Percentiles rank a stretch among this genome's conserved stretches.
Conservation (phyloP, 2,329 filamentous ascomycete species). For the Plenodomus lindquistii region DNA sequence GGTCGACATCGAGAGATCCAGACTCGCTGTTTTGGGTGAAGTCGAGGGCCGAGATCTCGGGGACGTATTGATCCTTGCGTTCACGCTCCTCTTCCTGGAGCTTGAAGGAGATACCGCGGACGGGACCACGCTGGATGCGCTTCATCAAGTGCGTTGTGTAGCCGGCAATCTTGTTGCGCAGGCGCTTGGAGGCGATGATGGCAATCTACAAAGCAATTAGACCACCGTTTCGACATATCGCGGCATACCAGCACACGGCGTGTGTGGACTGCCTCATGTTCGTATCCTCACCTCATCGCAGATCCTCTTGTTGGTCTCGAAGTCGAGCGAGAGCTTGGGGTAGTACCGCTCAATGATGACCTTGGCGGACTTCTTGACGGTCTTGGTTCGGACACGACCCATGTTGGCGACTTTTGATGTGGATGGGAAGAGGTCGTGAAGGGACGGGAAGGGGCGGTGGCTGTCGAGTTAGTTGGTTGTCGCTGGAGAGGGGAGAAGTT, state of each 20-base stretch:
- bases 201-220: constrained; percentile 68
- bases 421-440: constrained; percentile 24
- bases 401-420: constrained; percentile 48
- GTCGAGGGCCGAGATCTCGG: constrained; percentile 97
- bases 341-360: constrained; percentile 90
- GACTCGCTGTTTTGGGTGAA: constrained; percentile 92
- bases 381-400: constrained; percentile 65
- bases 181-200: constrained; percentile 98
- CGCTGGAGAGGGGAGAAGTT: constrained; percentile 19
- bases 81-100: constrained; percentile 99
- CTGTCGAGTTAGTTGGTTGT: constrained; percentile 37
- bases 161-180: constrained; percentile 92
- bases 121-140: constrained; percentile 98
- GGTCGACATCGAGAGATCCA: constrained; percentile 92
- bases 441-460: constrained; percentile 21
- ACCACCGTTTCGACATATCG: background rate
- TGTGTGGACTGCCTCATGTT: too few species aligned
- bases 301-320: constrained; percentile 99
- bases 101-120: constrained; percentile 99
- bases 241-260: background rate
- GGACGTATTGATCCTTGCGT: constrained; percentile 99
- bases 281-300: constrained; percentile 75
- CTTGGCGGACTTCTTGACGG: constrained; percentile 89
- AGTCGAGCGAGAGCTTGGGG: constrained; percentile 97
- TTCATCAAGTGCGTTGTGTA: constrained; percentile 94